phyloP scores from a whole-genome alignment of 345 rosid genomes.

The Garcia nutans region DNA sequence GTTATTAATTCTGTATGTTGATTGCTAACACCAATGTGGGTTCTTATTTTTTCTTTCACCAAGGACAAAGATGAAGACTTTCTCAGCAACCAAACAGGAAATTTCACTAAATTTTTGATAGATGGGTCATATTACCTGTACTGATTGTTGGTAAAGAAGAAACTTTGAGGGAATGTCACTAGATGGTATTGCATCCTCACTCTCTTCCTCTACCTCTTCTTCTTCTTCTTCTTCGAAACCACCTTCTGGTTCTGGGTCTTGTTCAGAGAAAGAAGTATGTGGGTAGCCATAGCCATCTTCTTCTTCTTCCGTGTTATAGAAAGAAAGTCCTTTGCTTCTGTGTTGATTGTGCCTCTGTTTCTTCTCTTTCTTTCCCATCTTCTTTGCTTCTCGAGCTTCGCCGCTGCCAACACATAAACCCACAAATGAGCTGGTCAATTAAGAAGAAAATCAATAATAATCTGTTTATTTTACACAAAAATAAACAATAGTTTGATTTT shows the following conservation, averaged over 20 bases:
- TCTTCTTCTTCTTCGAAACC: constrained; percentile 26
- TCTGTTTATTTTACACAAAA: too few relatives aligned
- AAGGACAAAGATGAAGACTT: not conserved
- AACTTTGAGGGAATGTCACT: constrained; percentile 66
- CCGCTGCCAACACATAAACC: not conserved
- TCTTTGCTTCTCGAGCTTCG: not conserved
- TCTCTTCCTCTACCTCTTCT: constrained; percentile 27
- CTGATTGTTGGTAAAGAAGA: constrained; percentile 54
- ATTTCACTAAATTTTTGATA: not conserved
- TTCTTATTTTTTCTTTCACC: not conserved
- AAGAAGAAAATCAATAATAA: too few relatives aligned
- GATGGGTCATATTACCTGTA: not conserved
- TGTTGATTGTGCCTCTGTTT: constrained; percentile 55
- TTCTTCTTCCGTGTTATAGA: constrained; percentile 35
- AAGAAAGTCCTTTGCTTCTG: constrained; percentile 46
- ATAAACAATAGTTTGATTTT: too few relatives aligned
- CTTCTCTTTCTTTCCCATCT: constrained; percentile 78
- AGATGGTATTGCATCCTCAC: constrained; percentile 32
- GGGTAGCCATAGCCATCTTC: constrained; percentile 28
- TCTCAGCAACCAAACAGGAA: constrained; percentile 7
- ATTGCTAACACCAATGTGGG: not conserved
- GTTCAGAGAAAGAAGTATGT: constrained; percentile 29
- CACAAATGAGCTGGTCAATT: not conserved
- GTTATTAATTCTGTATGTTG: too few relatives aligned
- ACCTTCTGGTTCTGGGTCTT: constrained; percentile 20